These are phyloP conservation scores for Acer campestre DNA, from an alignment of 345 rosid species.

Conservation along the genomic window DNA sequence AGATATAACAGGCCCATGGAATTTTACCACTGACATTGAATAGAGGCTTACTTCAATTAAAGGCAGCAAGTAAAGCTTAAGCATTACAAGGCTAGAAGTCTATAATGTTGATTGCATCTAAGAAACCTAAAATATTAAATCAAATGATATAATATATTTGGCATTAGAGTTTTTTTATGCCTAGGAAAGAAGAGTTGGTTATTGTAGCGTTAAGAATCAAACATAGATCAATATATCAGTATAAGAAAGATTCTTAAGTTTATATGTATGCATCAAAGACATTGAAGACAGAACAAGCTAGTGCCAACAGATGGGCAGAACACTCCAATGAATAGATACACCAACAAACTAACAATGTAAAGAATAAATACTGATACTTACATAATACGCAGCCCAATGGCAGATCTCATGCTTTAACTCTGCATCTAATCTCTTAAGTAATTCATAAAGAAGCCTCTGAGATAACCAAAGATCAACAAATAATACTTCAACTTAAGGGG, in stretches of 20 bases:
- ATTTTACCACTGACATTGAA: not conserved
- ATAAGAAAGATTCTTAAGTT: constrained; percentile 3
- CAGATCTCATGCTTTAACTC: constrained; percentile 92
- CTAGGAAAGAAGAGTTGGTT: not conserved
- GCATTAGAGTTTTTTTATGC: not conserved
- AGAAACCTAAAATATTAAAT: not conserved
- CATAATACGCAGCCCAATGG: constrained; percentile 98
- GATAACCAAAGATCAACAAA: constrained; percentile 8
- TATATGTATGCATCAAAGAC: not conserved
- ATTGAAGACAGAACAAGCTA: not conserved
- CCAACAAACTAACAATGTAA: constrained; percentile 3
- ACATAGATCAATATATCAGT: not conserved
- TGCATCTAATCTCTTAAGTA: constrained; percentile 84
- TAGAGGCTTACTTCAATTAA: not conserved
- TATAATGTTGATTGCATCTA: not conserved
- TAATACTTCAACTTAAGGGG: constrained; percentile 10
- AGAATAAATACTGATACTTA: constrained; percentile 35
- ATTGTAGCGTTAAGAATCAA: not conserved
- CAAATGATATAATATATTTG: not conserved
- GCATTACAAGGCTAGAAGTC: not conserved
- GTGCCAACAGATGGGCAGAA: not conserved
- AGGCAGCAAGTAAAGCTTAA: not conserved
- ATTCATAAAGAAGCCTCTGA: constrained; percentile 80
- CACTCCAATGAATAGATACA: not conserved
- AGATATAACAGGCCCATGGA: not conserved